These are phyloP conservation scores for Suillus ampliporus DNA, from an alignment of 768 basidiomycete genomes.

Conservation along the genomic window DNA sequence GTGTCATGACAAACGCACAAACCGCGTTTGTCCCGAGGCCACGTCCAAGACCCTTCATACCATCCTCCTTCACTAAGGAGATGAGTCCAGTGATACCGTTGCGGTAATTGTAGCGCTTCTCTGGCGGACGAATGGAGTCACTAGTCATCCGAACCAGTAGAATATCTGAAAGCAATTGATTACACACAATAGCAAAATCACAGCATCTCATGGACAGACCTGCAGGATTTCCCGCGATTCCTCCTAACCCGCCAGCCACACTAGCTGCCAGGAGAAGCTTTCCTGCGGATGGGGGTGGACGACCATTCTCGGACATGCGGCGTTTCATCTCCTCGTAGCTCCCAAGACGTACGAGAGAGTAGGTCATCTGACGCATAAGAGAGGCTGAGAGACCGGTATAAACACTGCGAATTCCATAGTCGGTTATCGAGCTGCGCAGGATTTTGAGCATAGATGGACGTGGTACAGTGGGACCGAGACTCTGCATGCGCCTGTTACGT, in stretches of 20 bases:
- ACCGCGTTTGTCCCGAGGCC: constrained; percentile 84
- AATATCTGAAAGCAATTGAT: constrained; percentile 54
- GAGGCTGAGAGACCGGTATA: constrained; percentile 87
- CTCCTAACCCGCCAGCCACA: constrained; percentile 80
- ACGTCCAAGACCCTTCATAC: constrained; percentile 67
- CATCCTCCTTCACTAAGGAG: constrained; percentile 69
- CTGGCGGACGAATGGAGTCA: constrained; percentile 75
- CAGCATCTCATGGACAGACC: constrained; percentile 40
- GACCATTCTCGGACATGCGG: constrained; percentile 53
- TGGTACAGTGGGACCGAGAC: constrained; percentile 54
- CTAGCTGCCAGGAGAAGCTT: constrained; percentile 67
- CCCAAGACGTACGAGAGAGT: constrained; percentile 85
- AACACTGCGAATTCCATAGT: constrained; percentile 74
- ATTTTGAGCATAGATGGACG: constrained; percentile 70
- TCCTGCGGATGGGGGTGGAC: constrained; percentile 54
- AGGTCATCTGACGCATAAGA: constrained; percentile 88
- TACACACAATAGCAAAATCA: neutral
- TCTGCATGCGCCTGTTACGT: constrained; percentile 77
- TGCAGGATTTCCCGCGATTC: constrained; percentile 85
- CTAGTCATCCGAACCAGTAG: constrained; percentile 88
- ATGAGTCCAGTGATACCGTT: constrained; percentile 81
- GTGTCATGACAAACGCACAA: constrained; percentile 28
- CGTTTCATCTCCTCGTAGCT: constrained; percentile 80
- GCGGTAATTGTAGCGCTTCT: constrained; percentile 75
- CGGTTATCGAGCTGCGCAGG: constrained; percentile 64